phyloP scores from a whole-genome alignment of 2,329 filamentous ascomycete genomes.

The Aureobasidium zeae region DNA sequence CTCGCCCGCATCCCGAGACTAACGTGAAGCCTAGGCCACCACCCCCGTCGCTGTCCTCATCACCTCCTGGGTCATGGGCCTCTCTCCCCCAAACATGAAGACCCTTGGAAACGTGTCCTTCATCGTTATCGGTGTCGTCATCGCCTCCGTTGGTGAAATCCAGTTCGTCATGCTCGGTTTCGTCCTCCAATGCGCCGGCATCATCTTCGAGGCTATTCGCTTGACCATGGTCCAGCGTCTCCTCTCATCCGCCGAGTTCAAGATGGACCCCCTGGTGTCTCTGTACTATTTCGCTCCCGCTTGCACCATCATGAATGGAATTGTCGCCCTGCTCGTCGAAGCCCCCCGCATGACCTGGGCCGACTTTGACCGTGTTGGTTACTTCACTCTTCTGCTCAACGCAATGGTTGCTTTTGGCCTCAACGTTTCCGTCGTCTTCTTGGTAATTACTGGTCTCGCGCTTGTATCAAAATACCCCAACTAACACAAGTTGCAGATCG shows the following conservation, averaged over 20 bases:
- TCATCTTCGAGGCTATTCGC: constrained; percentile 72
- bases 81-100: constrained; percentile 74
- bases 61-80: constrained; percentile 77
- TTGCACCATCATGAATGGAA: constrained; percentile 71
- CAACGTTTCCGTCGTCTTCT: constrained; percentile 77
- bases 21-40: constrained; percentile 56
- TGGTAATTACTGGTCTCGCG: too few relatives aligned
- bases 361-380: constrained; percentile 64
- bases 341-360: constrained; percentile 58
- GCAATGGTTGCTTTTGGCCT: constrained; percentile 70
- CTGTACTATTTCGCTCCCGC: constrained; percentile 85
- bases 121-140: constrained; percentile 89
- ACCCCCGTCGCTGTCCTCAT: constrained; percentile 89
- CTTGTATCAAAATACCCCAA: too few relatives aligned
- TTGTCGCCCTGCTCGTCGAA: constrained; percentile 65
- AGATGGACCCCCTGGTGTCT: constrained; percentile 84
- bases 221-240: constrained; percentile 78
- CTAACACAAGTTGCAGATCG: constrained; percentile 50
- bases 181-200: constrained; percentile 67
- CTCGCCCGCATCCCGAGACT: constrained; percentile 15
- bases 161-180: constrained; percentile 77
- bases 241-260: constrained; percentile 73
- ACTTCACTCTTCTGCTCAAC: constrained; percentile 64
- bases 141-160: constrained; percentile 93
- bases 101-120: constrained; percentile 87